phyloP scores from a whole-genome alignment of 805 yeast species.

The Cyberlindnera lachancei region DNA sequence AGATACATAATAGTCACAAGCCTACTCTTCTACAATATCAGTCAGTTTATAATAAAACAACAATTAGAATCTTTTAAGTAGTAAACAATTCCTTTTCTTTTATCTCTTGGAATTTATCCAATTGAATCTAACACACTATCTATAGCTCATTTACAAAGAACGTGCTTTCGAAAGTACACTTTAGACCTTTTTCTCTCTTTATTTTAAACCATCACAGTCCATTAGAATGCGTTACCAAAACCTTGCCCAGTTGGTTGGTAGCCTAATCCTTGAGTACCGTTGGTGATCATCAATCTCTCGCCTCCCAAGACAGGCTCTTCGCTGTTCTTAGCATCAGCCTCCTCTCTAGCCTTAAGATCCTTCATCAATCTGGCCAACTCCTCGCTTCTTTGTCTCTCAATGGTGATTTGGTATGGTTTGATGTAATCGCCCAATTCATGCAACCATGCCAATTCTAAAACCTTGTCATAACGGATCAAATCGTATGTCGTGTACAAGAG shows the following conservation, averaged over 20 bases:
- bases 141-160: too few relatives aligned
- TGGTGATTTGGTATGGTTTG: conserved; percentile 86
- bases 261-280: conserved; percentile 59
- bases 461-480: conserved; percentile 71
- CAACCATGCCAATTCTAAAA: conserved; percentile 87
- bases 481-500: conserved; percentile 82
- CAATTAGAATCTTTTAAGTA: too few relatives aligned
- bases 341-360: conserved; percentile 66
- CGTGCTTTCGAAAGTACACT: too few relatives aligned
- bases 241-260: conserved; percentile 69
- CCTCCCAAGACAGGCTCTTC: conserved; percentile 41
- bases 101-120: too few relatives aligned
- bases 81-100: too few relatives aligned
- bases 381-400: conserved; percentile 71
- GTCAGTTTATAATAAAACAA: too few relatives aligned
- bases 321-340: conserved; percentile 46
- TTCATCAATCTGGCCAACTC: conserved; percentile 55
- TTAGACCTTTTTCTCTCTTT: too few relatives aligned
- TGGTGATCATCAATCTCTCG: conserved; percentile 76
- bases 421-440: conserved; percentile 75
- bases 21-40: too few relatives aligned
- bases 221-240: conserved; percentile 48
- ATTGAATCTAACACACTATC: too few relatives aligned
- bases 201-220: too few relatives aligned
- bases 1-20: too few relatives aligned